Evolutionary conservation across 2,329 filamentous ascomycete genomes (phyloP), one percentile per base, ranked within the genome.

Genomic region (Aureobasidium sp.): DNA sequence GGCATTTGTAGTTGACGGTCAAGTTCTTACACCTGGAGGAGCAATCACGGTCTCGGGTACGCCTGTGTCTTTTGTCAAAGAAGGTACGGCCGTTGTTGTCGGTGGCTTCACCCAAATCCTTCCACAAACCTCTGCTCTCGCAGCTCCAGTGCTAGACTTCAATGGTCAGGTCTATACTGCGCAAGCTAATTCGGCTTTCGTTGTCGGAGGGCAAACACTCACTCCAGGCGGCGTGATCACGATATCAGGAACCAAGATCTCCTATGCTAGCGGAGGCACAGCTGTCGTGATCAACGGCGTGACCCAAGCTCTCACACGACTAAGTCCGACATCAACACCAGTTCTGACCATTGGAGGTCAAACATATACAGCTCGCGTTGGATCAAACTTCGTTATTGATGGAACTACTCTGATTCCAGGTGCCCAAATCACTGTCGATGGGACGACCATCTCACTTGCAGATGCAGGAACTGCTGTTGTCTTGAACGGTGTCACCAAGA

Each of bases 151-250:
- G n/a, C 29, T 55, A 34, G 29, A 47, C 29, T 67, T 74, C 15
- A 70, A 60, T 23, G 68, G 64, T 26, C 69, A 66, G 5, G 67
- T 68, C 15, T 72, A 72, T 62, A 63, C 64, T 47, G 62, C 69
- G 6, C 70, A 71, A 55, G 37, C 64, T 41, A 74, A 70, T 20
- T 70, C 37, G 15, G 74, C 72, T 1, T 73, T 71, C 59, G 59
- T 69, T n/a, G 66, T 70, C 17, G 51, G 4, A 12, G 66, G 67
- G 1, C 62, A 67, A 26, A 65, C 62, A 7, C 65, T 72, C 15
- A 65, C 63, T 2, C 67, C 67, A 34, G 68, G 69, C 1, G 66
- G 65, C 1, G 52, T 58, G 10, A 64, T 71, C 9, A 68, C 66
- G 3, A 52, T 68, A 15, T 58, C 61, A 26, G 67, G 66, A 9